These are phyloP conservation scores for Gonium pectorale DNA, from an alignment of 139 green algal genomes.

Conservation along the genomic window DNA sequence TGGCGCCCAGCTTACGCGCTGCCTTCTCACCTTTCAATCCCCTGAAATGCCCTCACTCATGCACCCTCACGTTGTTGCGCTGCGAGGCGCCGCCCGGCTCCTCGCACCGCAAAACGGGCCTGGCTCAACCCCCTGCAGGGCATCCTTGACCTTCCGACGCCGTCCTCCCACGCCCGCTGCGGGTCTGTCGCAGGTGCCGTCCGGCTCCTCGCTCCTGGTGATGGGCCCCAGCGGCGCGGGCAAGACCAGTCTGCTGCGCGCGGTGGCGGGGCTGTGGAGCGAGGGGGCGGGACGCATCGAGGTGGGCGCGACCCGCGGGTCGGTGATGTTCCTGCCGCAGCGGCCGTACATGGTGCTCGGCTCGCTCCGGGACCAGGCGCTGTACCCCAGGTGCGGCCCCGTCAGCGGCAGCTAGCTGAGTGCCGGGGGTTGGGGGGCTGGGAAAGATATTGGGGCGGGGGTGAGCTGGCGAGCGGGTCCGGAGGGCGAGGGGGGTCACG, in stretches of 20 bases:
- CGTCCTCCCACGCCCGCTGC: slow-evolving; percentile 25
- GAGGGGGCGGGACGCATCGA: slow-evolving; percentile 73
- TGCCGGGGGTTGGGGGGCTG: too few relatives aligned
- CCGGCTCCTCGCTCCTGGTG: slow-evolving; percentile 82
- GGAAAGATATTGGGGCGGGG: too few relatives aligned
- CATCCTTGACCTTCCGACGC: too few relatives aligned
- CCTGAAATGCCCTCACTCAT: too few relatives aligned
- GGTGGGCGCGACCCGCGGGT: background rate
- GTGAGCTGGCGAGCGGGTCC: background rate
- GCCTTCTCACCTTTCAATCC: too few relatives aligned
- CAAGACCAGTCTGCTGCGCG: slow-evolving; percentile 93
- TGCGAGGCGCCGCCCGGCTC: too few relatives aligned
- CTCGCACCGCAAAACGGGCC: too few relatives aligned
- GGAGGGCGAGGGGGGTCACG: too few relatives aligned
- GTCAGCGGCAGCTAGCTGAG: background rate
- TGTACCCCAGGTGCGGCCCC: slow-evolving; percentile 85
- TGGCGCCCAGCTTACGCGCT: too few relatives aligned
- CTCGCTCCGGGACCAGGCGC: slow-evolving; percentile 88
- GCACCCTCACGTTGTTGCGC: too few relatives aligned
- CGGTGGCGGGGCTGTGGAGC: slow-evolving; percentile 94
- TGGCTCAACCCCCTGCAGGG: too few relatives aligned
- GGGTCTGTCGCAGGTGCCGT: too few relatives aligned
- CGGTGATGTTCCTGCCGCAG: slow-evolving; percentile 92
- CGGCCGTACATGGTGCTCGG: slow-evolving; percentile 97
- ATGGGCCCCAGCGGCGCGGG: slow-evolving; percentile 91